phyloP scores from a whole-genome alignment of 2,329 filamentous ascomycete species.

The Colletotrichum simmondsii region DNA sequence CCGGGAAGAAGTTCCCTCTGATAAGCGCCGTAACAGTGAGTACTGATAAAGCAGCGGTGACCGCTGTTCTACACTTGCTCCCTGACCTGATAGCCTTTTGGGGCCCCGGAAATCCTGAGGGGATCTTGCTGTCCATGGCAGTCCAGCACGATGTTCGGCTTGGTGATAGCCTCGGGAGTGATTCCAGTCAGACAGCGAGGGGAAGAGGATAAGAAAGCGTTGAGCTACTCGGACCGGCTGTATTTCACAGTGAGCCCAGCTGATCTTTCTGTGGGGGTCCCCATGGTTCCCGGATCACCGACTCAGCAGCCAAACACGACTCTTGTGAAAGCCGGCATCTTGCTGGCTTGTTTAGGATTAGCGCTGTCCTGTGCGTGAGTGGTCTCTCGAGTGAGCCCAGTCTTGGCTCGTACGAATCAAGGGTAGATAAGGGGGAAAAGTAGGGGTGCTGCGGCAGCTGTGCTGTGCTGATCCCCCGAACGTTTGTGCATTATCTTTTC shows the following conservation, averaged over 20 bases:
- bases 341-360: constrained; percentile 21
- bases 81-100: not conserved
- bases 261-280: constrained; percentile 13
- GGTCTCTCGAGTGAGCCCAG: not conserved
- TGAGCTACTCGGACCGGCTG: not conserved
- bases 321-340: not conserved
- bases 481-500: constrained; percentile 1
- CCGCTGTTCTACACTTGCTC: not conserved
- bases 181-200: not conserved
- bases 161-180: not conserved
- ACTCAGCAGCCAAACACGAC: constrained; percentile 15
- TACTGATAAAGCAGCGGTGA: constrained; percentile 9
- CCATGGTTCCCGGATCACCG: constrained; percentile 14
- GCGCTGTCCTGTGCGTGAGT: constrained; percentile 6
- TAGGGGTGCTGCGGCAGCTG: not conserved
- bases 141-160: not conserved
- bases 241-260: not conserved
- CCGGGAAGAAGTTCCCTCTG: constrained; percentile 7
- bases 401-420: constrained; percentile 3
- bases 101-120: not conserved
- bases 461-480: not conserved
- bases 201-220: not conserved
- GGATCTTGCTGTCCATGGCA: constrained; percentile 11
- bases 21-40: constrained; percentile 17
- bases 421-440: constrained; percentile 17